Conservation (phyloP, 768 basidiomycete genomes). For the Udeniomyces megalosporus region DNA sequence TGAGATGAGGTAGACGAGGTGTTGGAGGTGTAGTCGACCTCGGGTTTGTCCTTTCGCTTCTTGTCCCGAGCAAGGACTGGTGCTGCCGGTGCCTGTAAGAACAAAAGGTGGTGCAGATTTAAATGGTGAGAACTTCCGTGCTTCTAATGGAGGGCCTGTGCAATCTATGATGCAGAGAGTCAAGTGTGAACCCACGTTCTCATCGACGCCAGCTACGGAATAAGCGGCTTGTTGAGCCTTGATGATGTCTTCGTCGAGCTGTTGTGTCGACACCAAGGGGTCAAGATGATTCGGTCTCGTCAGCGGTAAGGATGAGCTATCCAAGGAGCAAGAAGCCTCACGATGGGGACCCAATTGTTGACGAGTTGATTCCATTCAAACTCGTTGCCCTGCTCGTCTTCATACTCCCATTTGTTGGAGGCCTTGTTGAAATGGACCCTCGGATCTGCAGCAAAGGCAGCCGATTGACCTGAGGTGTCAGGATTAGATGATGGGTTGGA, state of each 20-base stretch:
- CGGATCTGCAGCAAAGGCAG: slow-evolving; percentile 62
- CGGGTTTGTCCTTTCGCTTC: slow-evolving; percentile 42
- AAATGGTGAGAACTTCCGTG: background rate
- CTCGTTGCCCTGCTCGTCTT: slow-evolving; percentile 69
- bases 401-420: slow-evolving; percentile 67
- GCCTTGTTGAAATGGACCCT: slow-evolving; percentile 64
- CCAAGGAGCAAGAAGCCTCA: slow-evolving; percentile 31
- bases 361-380: slow-evolving; percentile 70
- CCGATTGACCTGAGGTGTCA: slow-evolving; percentile 17
- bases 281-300: background rate
- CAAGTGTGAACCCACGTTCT: slow-evolving; percentile 48
- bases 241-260: slow-evolving; percentile 74
- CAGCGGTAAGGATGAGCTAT: background rate
- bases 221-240: slow-evolving; percentile 91
- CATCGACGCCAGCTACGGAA: slow-evolving; percentile 80
- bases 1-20: slow-evolving; percentile 24
- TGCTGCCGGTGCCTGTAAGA: slow-evolving; percentile 59
- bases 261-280: too few species aligned
- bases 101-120: background rate
- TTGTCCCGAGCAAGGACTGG: slow-evolving; percentile 46
- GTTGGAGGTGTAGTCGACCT: slow-evolving; percentile 44
- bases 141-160: background rate
- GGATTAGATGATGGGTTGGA: background rate
- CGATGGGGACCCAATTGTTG: slow-evolving; percentile 67
- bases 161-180: background rate